Evolutionary conservation across 169 alveolate genomes (phyloP).

Genomic region (Cardiosporidium cionae): DNA sequence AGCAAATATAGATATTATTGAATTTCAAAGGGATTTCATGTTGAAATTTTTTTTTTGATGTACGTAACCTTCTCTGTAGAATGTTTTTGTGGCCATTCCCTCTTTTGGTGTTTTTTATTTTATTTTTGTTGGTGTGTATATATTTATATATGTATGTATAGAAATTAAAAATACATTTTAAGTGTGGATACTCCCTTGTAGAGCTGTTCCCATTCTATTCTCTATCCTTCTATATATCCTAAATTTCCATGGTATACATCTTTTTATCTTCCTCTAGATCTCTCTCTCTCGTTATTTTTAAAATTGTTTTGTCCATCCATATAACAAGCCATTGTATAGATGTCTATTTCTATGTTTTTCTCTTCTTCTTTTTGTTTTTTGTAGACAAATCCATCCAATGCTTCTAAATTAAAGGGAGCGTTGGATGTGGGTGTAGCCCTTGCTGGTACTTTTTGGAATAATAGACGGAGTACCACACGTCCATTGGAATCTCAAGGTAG

Average conservation of each 20-base stretch:
- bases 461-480: too few species aligned
- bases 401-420: background rate
- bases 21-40: too few species aligned
- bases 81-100: background rate
- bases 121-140: background rate
- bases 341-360: background rate
- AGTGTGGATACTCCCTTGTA: background rate
- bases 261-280: background rate
- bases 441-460: background rate
- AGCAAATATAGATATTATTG: too few species aligned
- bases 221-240: background rate
- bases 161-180: background rate
- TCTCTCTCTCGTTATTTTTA: background rate
- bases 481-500: too few species aligned
- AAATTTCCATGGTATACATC: background rate
- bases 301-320: background rate
- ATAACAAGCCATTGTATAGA: background rate
- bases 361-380: background rate
- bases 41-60: too few species aligned
- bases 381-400: background rate
- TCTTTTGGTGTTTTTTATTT: background rate
- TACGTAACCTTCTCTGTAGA: too few species aligned
- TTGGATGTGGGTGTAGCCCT: background rate
- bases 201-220: background rate
- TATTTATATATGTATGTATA: background rate